These are phyloP conservation scores for Boletus reticulatus DNA, from an alignment of 768 basidiomycete genomes.

Conservation along the genomic window DNA sequence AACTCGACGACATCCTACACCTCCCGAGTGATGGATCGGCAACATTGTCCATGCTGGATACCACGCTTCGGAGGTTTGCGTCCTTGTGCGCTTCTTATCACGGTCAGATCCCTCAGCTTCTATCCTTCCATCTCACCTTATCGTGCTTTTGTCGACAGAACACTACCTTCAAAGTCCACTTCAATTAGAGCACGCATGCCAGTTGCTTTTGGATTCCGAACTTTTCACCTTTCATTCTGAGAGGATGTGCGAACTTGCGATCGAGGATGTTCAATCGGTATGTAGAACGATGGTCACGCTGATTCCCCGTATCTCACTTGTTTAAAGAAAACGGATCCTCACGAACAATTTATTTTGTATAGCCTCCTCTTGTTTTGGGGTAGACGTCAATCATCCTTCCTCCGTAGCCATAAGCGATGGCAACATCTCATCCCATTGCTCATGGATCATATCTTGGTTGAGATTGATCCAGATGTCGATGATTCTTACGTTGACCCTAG, in stretches of 20 bases:
- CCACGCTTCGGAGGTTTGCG: conserved; percentile 72
- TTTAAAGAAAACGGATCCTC: conserved; percentile 78
- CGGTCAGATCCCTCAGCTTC: conserved; percentile 46
- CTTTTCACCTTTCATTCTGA: conserved; percentile 91
- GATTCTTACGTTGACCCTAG: conserved; percentile 47
- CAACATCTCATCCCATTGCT: conserved; percentile 73
- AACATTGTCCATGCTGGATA: conserved; percentile 75
- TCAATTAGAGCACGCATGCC: conserved; percentile 83
- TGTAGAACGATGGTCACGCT: conserved; percentile 21
- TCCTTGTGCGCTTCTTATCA: conserved; percentile 84
- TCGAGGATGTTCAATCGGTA: conserved; percentile 67
- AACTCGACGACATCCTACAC: conserved; percentile 80
- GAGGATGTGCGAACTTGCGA: conserved; percentile 80
- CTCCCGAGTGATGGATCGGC: conserved; percentile 57
- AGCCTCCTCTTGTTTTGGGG: conserved; percentile 77
- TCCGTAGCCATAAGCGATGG: conserved; percentile 84
- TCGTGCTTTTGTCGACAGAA: conserved; percentile 45
- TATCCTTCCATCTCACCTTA: conserved; percentile 2
- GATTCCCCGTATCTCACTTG: conserved; percentile 1
- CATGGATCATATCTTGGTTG: conserved; percentile 82
- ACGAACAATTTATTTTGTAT: conserved; percentile 76
- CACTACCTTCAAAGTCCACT: conserved; percentile 80
- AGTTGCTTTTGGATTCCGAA: conserved; percentile 75
- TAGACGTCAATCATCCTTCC: conserved; percentile 61
- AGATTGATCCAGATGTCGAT: conserved; percentile 76